Base-by-base conservation (phyloP, 306 rosid species). In the Styphnolobium japonicum region DNA sequence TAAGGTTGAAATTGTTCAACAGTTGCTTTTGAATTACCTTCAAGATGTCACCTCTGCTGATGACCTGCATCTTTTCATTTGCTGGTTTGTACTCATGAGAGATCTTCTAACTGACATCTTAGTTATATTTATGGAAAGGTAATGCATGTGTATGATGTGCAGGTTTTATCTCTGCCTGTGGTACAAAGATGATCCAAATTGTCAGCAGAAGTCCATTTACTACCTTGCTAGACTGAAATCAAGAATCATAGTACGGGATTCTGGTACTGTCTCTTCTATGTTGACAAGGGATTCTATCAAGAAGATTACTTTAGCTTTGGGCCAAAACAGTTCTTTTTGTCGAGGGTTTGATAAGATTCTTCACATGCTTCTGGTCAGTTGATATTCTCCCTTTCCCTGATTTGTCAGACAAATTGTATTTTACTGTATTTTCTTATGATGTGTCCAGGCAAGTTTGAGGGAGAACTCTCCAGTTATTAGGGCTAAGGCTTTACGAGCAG, bases 331-430 rank as follows among this genome's bases (percentile, higher is more conserved):
- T 85, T 95, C 99, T 63, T 90, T 95, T 85, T 87, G 89, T 81
- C 89, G 99, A 75, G 99, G 99, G 78, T 93, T 95, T 84, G 98
- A 95, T 88, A 95, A 86, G 86, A 95, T 95, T 69, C 91, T 95
- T 77, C 88, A 87, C 82, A 52, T 85, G 88, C 97, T 95, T 82
- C 85, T 95, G 99, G 99, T 95, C 80, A 87, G 98, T 88, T 25
- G 67, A 73, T 73, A 9, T 67, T 78, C 83, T 73, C 27, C 42
- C 64, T 75, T 40, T 63, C 74, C 71, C 12, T 48, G 74, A 66
- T 78, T 74, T 86, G 6, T 52, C 45, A 21, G 71, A 46, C 6
- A 21, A 67, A n/a, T 71, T 21, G 63, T 75, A 21, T 65, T 77
- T 48, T 51, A 23, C 25, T 37, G 27, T 78, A 60, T 65, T 15